These are phyloP conservation scores for Candida caryicola DNA, from an alignment of 805 yeast genomes.

Conservation along the genomic window DNA sequence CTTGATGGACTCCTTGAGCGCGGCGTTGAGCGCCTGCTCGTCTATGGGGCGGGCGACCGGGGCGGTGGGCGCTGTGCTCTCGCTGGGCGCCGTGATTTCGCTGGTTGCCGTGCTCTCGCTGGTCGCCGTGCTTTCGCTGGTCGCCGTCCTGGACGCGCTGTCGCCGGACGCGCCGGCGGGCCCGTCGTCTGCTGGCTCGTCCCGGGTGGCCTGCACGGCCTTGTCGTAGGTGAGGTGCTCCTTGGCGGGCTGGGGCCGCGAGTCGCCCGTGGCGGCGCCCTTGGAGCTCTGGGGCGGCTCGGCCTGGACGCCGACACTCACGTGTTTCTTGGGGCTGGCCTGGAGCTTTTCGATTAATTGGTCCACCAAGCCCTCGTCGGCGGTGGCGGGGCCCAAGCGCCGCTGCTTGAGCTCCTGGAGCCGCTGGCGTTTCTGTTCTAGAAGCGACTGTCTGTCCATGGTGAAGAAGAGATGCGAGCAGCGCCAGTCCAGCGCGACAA, in stretches of 20 bases:
- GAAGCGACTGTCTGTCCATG: conserved; percentile 36
- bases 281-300: conserved; percentile 10
- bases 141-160: too few relatives aligned
- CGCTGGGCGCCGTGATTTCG: not conserved
- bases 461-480: not conserved
- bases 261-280: not conserved
- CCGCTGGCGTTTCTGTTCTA: conserved; percentile 41
- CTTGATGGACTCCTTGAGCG: conserved; percentile 22
- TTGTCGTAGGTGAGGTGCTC: conserved; percentile 19
- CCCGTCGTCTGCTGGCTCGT: too few relatives aligned
- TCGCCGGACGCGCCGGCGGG: too few relatives aligned
- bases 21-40: conserved; percentile 18
- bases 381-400: conserved; percentile 12
- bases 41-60: conserved; percentile 6
- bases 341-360: conserved; percentile 13
- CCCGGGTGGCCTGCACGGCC: conserved; percentile 19
- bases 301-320: conserved; percentile 29
- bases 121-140: too few relatives aligned
- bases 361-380: conserved; percentile 14
- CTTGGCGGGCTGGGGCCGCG: conserved; percentile 1
- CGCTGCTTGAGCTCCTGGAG: conserved; percentile 25
- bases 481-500: not conserved
- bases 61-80: not conserved
- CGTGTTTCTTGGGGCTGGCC: conserved; percentile 8
- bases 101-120: not conserved